Conservation (phyloP, 805 yeast species). For the Barnettozyma populi region DNA sequence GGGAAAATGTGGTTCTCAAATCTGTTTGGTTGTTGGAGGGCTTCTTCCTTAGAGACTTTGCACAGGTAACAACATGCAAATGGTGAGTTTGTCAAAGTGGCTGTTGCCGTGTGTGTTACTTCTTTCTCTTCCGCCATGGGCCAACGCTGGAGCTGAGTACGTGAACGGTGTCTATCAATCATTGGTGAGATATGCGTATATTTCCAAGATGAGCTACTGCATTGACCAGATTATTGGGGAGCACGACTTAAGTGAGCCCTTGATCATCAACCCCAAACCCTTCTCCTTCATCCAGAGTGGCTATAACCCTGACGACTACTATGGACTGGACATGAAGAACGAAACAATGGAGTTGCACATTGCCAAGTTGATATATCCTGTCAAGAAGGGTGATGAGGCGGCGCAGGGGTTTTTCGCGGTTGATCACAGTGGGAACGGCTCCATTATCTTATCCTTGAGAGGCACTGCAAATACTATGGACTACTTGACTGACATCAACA, state of each 20-base stretch:
- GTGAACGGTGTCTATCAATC: conserved; percentile 15
- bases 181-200: conserved; percentile 15
- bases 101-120: neutral
- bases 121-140: neutral
- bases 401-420: conserved; percentile 45
- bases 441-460: conserved; percentile 50
- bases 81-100: neutral
- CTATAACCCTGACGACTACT: conserved; percentile 7
- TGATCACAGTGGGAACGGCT: conserved; percentile 37
- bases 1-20: neutral
- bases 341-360: conserved; percentile 1
- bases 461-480: conserved; percentile 60
- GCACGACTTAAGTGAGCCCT: conserved; percentile 13
- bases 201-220: conserved; percentile 20
- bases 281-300: conserved; percentile 12
- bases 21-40: too few relatives aligned
- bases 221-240: conserved; percentile 11
- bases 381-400: neutral
- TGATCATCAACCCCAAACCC: conserved; percentile 14
- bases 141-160: conserved; percentile 1
- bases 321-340: conserved; percentile 1
- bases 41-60: too few relatives aligned
- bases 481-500: conserved; percentile 53
- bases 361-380: conserved; percentile 6
- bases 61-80: neutral